Percentiles rank a stretch among this genome's conserved stretches.
Evolutionary conservation across 1,284 basidiomycete genomes (phyloP).

Genomic region (Somion occarium): DNA sequence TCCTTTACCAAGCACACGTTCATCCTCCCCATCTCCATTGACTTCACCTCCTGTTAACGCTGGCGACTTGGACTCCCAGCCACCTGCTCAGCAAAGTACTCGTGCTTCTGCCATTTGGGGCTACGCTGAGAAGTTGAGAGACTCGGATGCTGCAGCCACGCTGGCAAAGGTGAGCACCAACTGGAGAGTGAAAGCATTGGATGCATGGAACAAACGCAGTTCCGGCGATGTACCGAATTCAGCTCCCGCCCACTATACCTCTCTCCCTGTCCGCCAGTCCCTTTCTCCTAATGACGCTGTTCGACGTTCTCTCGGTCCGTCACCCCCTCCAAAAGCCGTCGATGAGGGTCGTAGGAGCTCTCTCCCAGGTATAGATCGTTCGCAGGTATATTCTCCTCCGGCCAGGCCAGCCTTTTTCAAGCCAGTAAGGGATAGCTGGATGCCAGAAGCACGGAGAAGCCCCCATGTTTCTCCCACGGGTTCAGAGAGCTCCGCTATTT

Average conservation of each 20-base stretch:
- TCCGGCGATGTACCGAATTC: conserved; percentile 11
- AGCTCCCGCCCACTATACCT: conserved; percentile 6
- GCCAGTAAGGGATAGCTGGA: conserved; percentile 52
- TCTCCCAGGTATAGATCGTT: conserved; percentile 36
- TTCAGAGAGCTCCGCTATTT: conserved; percentile 32
- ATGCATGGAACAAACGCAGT: conserved; percentile 29
- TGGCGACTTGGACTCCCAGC: conserved; percentile 9
- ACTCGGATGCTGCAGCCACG: conserved; percentile 65
- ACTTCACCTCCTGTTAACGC: conserved; percentile 9
- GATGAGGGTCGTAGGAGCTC: conserved; percentile 34
- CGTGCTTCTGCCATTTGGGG: conserved; percentile 43
- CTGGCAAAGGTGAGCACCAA: conserved; percentile 71
- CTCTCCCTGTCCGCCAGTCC: conserved; percentile 14
- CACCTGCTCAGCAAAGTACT: conserved; percentile 11
- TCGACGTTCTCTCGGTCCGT: conserved; percentile 17
- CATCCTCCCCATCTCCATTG: conserved; percentile 10
- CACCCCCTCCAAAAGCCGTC: conserved; percentile 7
- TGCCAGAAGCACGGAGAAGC: conserved; percentile 29
- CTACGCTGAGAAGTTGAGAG: conserved; percentile 69
- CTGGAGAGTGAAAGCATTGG: conserved; percentile 57
- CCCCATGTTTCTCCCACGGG: conserved; percentile 34
- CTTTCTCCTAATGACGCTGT: conserved; percentile 2
- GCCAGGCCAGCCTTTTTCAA: conserved; percentile 54
- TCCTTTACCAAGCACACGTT: conserved; percentile 7
- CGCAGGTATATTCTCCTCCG: conserved; percentile 45